These are phyloP conservation scores for Pilobolus umbonatus DNA, from an alignment of 192 early-diverging fungal genomes.

Conservation along the genomic window DNA sequence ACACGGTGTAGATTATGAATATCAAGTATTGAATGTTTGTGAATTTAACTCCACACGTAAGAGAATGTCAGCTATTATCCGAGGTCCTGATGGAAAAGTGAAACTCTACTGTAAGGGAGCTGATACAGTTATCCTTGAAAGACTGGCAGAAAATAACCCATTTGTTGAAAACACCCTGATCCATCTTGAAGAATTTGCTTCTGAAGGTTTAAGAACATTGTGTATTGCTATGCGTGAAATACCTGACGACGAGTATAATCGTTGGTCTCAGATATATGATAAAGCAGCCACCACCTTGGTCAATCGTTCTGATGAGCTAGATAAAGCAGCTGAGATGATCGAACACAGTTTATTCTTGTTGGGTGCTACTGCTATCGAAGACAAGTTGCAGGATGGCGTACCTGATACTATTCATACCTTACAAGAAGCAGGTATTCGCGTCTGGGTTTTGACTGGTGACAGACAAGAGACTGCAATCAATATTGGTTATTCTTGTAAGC, in stretches of 20 bases:
- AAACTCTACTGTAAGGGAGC: slow-evolving; percentile 97
- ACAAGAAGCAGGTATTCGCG: slow-evolving; percentile 90
- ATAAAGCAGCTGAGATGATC: slow-evolving; percentile 92
- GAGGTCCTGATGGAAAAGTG: slow-evolving; percentile 78
- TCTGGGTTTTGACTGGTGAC: slow-evolving; percentile 98
- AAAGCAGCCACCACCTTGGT: slow-evolving; percentile 86
- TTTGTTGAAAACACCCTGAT: slow-evolving; percentile 64
- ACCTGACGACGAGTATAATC: slow-evolving; percentile 78
- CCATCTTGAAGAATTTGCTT: slow-evolving; percentile 93
- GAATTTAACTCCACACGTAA: slow-evolving; percentile 99
- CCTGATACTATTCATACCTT: slow-evolving; percentile 97
- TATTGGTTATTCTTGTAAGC: slow-evolving; percentile 95
- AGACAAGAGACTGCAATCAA: slow-evolving; percentile 99
- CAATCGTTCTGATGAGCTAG: slow-evolving; percentile 82
- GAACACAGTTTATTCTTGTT: slow-evolving; percentile 89
- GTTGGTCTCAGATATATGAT: slow-evolving; percentile 81
- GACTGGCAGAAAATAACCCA: slow-evolving; percentile 64
- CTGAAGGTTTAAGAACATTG: slow-evolving; percentile 92
- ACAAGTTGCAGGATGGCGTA: slow-evolving; percentile 96
- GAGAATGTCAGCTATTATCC: slow-evolving; percentile 92
- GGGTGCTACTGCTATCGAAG: slow-evolving; percentile 98
- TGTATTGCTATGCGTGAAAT: slow-evolving; percentile 95
- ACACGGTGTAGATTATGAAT: slow-evolving; percentile 55
- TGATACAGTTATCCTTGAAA: slow-evolving; percentile 94
- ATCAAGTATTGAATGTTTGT: slow-evolving; percentile 90